A percentile compares a stretch with the other conserved stretches of the same genome.
phyloP scores from a whole-genome alignment of 2,329 filamentous ascomycete genomes.

The Xylaria digitata region DNA sequence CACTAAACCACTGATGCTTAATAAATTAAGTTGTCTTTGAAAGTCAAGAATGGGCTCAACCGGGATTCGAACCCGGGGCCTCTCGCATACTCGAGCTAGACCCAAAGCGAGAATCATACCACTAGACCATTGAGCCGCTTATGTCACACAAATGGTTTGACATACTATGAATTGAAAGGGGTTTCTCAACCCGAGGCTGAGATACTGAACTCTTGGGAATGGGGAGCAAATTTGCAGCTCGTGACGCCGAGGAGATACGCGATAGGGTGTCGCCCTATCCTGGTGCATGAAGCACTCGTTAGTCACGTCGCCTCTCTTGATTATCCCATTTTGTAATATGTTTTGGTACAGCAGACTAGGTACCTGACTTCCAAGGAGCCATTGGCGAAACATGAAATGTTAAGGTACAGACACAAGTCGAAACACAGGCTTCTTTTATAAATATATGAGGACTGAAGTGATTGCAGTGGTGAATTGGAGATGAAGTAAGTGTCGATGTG shows the following conservation, averaged over 20 bases:
- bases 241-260: too few relatives aligned
- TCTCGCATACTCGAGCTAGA: conserved; percentile 34
- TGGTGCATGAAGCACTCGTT: not conserved
- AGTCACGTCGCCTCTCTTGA: not conserved
- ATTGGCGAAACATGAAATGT: too few relatives aligned
- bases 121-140: conserved; percentile 36
- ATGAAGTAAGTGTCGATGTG: too few relatives aligned
- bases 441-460: too few relatives aligned
- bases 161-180: too few relatives aligned
- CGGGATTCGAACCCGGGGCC: conserved; percentile 39
- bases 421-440: too few relatives aligned
- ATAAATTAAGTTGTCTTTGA: too few relatives aligned
- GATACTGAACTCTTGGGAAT: not conserved
- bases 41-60: conserved; percentile 16
- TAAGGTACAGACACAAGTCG: too few relatives aligned
- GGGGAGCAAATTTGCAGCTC: not conserved
- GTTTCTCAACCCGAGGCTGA: too few relatives aligned
- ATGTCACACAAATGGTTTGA: not conserved
- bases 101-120: conserved; percentile 42
- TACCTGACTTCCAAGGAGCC: too few relatives aligned
- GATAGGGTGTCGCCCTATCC: not conserved
- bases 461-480: too few relatives aligned
- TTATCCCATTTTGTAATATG: not conserved
- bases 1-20: conserved; percentile 60
- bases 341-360: too few relatives aligned